Conservation (phyloP, 257 asterid species). For the Thymus quinquecostatus region DNA sequence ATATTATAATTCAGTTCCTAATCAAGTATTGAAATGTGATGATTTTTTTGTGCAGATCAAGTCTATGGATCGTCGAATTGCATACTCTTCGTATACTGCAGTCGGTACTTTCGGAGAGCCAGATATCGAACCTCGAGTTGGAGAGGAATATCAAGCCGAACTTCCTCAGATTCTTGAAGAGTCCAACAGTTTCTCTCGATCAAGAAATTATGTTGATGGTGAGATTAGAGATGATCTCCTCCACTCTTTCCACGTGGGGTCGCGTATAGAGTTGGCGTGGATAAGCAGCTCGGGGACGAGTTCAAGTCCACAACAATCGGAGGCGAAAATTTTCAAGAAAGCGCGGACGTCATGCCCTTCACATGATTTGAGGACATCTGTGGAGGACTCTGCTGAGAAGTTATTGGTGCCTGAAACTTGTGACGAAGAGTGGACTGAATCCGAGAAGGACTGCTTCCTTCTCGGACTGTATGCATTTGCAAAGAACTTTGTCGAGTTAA, state of each 20-base stretch:
- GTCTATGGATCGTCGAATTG: slow-evolving; percentile 38
- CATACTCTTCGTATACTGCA: slow-evolving; percentile 29
- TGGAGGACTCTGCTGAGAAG: slow-evolving; percentile 25
- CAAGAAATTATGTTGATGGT: not conserved
- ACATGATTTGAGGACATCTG: slow-evolving; percentile 19
- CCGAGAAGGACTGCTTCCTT: slow-evolving; percentile 59
- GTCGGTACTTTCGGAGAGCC: slow-evolving; percentile 44
- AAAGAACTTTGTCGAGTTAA: slow-evolving; percentile 60
- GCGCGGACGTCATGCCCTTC: not conserved
- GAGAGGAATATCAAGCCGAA: slow-evolving; percentile 67
- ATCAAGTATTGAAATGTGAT: not conserved
- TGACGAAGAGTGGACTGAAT: slow-evolving; percentile 48
- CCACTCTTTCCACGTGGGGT: slow-evolving; percentile 36
- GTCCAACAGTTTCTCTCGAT: slow-evolving; percentile 8
- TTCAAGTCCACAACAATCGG: not conserved
- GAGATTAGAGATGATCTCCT: slow-evolving; percentile 17
- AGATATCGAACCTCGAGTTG: slow-evolving; percentile 56
- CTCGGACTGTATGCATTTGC: slow-evolving; percentile 66
- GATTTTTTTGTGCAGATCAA: slow-evolving; percentile 38
- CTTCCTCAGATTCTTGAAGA: slow-evolving; percentile 45
- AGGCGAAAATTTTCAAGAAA: not conserved
- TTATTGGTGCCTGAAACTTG: slow-evolving; percentile 50
- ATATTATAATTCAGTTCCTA: too few species aligned
- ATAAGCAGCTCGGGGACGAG: slow-evolving; percentile 12
- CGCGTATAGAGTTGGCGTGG: slow-evolving; percentile 43